Conservation (phyloP, 306 rosid genomes). For the Casuarina equisetifolia region DNA sequence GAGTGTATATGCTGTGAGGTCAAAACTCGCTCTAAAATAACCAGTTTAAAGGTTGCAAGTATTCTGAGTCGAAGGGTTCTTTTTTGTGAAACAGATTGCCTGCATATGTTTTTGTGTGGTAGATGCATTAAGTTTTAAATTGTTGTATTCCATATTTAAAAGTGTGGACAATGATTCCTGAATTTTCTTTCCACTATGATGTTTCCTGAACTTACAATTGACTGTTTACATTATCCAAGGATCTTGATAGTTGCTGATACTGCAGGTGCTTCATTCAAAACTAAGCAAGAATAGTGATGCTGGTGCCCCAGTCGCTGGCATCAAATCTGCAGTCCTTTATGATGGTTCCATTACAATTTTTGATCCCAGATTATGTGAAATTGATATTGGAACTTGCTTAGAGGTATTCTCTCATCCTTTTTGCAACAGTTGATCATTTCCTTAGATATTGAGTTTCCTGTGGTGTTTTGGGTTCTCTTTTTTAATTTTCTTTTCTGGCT, state of each 20-base stretch:
- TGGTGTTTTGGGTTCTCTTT: not conserved
- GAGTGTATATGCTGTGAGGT: not conserved
- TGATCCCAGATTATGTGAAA: conserved; percentile 67
- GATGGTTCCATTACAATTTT: conserved; percentile 81
- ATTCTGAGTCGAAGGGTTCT: not conserved
- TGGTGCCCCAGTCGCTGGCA: conserved; percentile 26
- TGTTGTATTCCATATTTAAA: not conserved
- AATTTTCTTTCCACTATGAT: not conserved
- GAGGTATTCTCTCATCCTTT: conserved; percentile 59
- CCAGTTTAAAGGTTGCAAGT: not conserved
- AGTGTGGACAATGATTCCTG: conserved; percentile 4
- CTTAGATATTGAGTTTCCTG: conserved; percentile 1
- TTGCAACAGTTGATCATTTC: conserved; percentile 12
- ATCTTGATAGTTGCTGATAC: conserved; percentile 25
- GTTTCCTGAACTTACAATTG: conserved; percentile 13
- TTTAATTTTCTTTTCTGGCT: not conserved
- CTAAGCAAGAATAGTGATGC: conserved; percentile 46
- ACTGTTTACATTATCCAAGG: conserved; percentile 21
- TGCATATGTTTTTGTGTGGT: not conserved
- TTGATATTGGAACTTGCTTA: conserved; percentile 94
- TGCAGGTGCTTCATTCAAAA: conserved; percentile 82
- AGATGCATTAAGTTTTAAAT: not conserved
- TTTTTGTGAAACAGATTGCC: not conserved
- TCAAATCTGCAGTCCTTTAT: conserved; percentile 70
- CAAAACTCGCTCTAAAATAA: not conserved